These are phyloP conservation scores for Paraconiothyrium brasiliense DNA, from an alignment of 2,329 filamentous ascomycete species.

Conservation along the genomic window DNA sequence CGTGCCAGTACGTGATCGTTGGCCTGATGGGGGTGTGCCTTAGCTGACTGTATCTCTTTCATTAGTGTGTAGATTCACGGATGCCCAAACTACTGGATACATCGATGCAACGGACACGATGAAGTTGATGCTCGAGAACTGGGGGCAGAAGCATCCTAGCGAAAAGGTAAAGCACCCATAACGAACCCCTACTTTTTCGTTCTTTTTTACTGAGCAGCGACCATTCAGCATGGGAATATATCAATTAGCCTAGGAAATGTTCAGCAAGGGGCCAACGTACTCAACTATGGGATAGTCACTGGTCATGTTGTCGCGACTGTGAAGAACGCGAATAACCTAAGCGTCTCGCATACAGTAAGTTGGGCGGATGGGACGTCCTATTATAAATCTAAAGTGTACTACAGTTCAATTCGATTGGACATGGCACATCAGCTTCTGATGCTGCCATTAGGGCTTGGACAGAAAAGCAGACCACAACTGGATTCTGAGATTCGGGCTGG, in stretches of 20 bases:
- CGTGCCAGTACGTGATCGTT: neutral
- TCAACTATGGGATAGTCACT: conserved; percentile 10
- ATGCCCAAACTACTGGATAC: conserved; percentile 12
- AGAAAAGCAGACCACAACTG: neutral
- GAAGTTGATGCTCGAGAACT: conserved; percentile 16
- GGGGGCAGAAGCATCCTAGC: conserved; percentile 2
- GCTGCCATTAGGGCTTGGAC: conserved; percentile 9
- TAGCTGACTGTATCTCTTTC: neutral
- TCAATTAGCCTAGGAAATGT: conserved; percentile 9
- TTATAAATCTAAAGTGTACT: neutral
- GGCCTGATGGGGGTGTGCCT: neutral
- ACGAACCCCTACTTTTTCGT: neutral
- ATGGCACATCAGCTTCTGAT: neutral
- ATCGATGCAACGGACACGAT: conserved; percentile 12
- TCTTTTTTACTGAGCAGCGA: neutral
- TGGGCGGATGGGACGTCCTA: neutral
- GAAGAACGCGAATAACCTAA: conserved; percentile 11
- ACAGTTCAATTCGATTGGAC: conserved; percentile 9
- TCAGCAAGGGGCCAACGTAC: conserved; percentile 13
- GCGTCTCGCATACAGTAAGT: conserved; percentile 13
- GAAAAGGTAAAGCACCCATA: neutral
- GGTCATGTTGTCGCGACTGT: conserved; percentile 14
- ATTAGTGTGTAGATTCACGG: conserved; percentile 12
- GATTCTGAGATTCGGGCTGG: neutral
- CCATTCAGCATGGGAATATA: conserved; percentile 5